Conservation (phyloP, 1,284 basidiomycete genomes). For the Ceratobasidium theobromae region DNA sequence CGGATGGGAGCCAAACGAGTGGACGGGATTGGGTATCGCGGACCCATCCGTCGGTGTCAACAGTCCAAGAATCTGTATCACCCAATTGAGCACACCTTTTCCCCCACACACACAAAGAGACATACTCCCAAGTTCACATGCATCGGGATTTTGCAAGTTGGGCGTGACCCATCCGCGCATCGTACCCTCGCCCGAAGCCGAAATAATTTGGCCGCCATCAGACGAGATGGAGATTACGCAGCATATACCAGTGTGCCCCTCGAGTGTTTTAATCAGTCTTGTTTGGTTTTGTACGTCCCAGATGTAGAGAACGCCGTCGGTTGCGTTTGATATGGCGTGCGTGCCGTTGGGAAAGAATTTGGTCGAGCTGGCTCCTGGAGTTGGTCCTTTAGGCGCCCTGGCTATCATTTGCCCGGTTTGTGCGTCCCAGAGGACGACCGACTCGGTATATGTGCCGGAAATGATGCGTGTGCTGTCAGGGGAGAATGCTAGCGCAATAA, state of each 20-base stretch:
- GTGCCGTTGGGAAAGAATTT: slow-evolving; percentile 34
- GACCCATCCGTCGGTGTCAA: not conserved
- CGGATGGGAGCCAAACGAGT: not conserved
- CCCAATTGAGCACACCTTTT: not conserved
- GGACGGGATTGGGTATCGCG: not conserved
- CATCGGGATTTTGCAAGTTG: not conserved
- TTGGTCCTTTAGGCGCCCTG: no score
- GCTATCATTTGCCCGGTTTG: no score
- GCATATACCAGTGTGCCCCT: not conserved
- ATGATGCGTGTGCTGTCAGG: not conserved
- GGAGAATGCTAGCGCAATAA: not conserved
- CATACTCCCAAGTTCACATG: not conserved
- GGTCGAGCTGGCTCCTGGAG: no score
- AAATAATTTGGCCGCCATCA: not conserved
- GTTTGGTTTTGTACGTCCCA: not conserved
- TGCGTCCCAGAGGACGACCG: no score
- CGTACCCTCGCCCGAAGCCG: not conserved
- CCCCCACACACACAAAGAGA: not conserved
- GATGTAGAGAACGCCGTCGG: not conserved
- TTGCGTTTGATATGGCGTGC: slow-evolving; percentile 15
- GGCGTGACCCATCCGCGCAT: not conserved
- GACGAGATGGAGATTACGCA: not conserved
- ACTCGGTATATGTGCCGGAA: not conserved
- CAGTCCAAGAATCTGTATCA: not conserved
- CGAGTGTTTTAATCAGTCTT: not conserved